These are phyloP conservation scores for Mycena chlorophos DNA, from an alignment of 768 basidiomycete genomes.

Conservation along the genomic window DNA sequence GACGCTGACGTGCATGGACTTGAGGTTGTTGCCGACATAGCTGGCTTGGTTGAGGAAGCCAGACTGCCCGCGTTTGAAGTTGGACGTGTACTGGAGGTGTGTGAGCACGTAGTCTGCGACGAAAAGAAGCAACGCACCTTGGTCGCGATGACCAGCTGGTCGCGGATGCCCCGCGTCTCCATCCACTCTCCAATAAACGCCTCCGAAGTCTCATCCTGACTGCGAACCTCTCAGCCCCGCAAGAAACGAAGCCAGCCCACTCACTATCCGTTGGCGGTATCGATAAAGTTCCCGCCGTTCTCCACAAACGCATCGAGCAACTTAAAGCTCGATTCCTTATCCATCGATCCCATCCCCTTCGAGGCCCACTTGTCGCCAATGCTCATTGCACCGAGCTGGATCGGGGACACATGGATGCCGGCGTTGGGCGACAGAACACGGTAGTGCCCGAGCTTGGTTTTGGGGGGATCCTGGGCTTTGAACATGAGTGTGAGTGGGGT, in stretches of 20 bases:
- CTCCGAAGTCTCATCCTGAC: conserved; percentile 58
- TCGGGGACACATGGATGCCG: conserved; percentile 40
- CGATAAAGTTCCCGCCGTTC: conserved; percentile 16
- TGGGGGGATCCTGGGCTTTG: too few species aligned
- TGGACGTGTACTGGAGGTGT: conserved; percentile 14
- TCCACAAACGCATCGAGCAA: conserved; percentile 17
- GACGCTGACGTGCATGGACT: conserved; percentile 50
- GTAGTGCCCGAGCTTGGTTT: conserved; percentile 34
- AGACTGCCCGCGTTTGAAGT: conserved; percentile 29
- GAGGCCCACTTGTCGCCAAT: conserved; percentile 36
- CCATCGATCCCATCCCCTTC: conserved; percentile 30
- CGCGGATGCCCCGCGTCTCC: conserved; percentile 43
- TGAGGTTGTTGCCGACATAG: conserved; percentile 27
- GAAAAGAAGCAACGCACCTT: conserved; percentile 40
- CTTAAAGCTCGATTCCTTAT: conserved; percentile 18
- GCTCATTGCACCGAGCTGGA: conserved; percentile 41
- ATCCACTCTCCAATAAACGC: conserved; percentile 55
- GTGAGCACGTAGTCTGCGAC: too few species aligned
- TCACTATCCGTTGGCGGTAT: conserved; percentile 15
- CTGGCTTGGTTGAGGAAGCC: not conserved
- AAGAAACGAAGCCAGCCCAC: not conserved
- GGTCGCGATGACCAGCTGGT: conserved; percentile 49
- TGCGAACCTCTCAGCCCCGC: conserved; percentile 21
- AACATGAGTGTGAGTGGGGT: too few species aligned
- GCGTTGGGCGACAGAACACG: conserved; percentile 34